Conservation (phyloP, 345 rosid genomes). For the Aegle marmelos region DNA sequence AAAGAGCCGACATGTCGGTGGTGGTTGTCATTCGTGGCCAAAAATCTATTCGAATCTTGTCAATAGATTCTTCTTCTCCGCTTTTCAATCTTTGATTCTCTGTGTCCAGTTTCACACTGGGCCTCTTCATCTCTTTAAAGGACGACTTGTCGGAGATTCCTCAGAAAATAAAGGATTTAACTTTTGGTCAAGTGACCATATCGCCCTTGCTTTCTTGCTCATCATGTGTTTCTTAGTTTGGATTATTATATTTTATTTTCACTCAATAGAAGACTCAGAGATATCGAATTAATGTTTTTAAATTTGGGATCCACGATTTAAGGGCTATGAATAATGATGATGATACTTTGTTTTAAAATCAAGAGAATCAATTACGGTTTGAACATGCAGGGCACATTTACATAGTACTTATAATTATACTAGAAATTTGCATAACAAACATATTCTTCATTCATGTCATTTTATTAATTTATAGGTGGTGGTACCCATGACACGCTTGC, state of each 20-base stretch:
- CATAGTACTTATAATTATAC: background rate
- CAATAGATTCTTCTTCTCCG: background rate
- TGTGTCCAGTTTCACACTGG: background rate
- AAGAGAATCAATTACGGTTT: background rate
- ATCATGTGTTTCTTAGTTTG: too few relatives aligned
- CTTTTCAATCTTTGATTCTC: background rate
- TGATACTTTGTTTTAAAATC: background rate
- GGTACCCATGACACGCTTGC: background rate
- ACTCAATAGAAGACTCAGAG: background rate
- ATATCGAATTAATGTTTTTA: background rate
- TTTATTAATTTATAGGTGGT: background rate
- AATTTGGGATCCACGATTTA: background rate
- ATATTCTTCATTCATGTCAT: background rate
- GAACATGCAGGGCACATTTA: background rate
- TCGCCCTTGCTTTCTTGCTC: background rate
- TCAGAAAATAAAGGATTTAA: background rate
- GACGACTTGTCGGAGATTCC: conserved; percentile 24
- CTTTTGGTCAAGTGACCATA: background rate
- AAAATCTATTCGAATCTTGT: conserved; percentile 17
- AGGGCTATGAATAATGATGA: background rate
- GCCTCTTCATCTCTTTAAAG: conserved; percentile 10
- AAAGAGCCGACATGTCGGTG: conserved; percentile 21
- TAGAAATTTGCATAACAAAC: background rate
- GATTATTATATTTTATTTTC: background rate
- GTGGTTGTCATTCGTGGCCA: conserved; percentile 11